A percentile compares a stretch with the other conserved stretches of the same genome.
Evolutionary conservation across 1,139 yeast species (phyloP).

Genomic region (Geotrichum restrictum): DNA sequence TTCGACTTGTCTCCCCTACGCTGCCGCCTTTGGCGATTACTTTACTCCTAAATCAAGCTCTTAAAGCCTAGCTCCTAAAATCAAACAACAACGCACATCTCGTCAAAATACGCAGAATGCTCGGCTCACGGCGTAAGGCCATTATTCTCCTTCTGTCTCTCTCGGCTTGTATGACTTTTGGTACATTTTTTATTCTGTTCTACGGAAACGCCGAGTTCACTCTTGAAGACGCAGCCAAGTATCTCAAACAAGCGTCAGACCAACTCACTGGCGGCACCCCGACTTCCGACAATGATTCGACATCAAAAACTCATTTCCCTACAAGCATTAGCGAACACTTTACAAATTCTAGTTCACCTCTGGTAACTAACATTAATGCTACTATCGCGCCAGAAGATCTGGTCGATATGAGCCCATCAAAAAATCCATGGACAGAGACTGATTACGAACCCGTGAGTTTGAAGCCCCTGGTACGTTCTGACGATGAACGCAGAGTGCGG

Average conservation of each 20-base stretch:
- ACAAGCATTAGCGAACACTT: not conserved
- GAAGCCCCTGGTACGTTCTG: constrained; percentile 26
- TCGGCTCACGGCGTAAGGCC: not conserved
- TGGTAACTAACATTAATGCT: constrained; percentile 7
- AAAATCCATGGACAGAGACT: constrained; percentile 26
- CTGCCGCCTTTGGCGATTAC: no score
- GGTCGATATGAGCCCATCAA: constrained; percentile 22
- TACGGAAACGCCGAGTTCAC: not conserved
- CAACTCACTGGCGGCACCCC: not conserved
- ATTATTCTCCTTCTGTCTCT: not conserved
- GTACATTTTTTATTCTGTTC: not conserved
- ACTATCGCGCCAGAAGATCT: constrained; percentile 5
- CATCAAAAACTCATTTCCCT: not conserved
- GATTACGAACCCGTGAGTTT: constrained; percentile 32
- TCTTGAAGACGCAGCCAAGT: not conserved
- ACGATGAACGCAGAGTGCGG: constrained; percentile 44
- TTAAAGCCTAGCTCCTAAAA: no score
- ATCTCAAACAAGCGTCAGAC: not conserved
- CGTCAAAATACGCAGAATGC: not conserved
- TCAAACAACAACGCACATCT: no score
- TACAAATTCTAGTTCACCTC: not conserved
- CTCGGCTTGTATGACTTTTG: not conserved
- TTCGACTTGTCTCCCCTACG: no score
- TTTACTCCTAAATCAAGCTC: no score
- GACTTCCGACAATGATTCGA: not conserved